These are phyloP conservation scores for Ceratocystis cacaofunesta DNA, from an alignment of 2,329 filamentous ascomycete genomes.

Conservation along the genomic window DNA sequence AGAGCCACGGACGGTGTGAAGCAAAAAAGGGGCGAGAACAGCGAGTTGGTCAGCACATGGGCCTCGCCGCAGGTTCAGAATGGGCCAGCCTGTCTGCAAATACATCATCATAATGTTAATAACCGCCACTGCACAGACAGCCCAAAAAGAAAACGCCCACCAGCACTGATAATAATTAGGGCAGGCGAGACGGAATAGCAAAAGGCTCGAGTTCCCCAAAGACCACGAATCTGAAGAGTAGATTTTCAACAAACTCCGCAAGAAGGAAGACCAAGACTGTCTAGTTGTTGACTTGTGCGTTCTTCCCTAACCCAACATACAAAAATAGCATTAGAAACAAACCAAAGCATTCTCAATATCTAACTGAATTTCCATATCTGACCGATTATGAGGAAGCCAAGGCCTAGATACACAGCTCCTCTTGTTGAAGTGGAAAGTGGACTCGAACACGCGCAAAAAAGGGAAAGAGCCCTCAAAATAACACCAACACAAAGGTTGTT, in stretches of 20 bases:
- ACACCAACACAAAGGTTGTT: background rate
- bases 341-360: too few species aligned
- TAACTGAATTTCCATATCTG: too few species aligned
- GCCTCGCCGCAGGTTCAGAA: background rate
- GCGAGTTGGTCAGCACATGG: background rate
- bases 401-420: background rate
- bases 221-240: background rate
- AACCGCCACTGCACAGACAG: background rate
- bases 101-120: background rate
- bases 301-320: background rate
- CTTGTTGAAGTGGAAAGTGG: background rate
- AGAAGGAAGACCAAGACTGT: background rate
- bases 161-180: background rate
- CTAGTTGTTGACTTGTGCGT: background rate
- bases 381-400: background rate
- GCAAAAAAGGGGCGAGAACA: background rate
- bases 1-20: background rate
- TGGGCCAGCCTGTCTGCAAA: background rate
- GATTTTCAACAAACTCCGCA: background rate
- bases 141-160: too few species aligned
- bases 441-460: background rate
- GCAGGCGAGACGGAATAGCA: background rate
- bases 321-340: background rate
- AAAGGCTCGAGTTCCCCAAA: background rate
- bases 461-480: background rate